Conservation (phyloP, 345 rosid genomes). For the Populus davidiana region DNA sequence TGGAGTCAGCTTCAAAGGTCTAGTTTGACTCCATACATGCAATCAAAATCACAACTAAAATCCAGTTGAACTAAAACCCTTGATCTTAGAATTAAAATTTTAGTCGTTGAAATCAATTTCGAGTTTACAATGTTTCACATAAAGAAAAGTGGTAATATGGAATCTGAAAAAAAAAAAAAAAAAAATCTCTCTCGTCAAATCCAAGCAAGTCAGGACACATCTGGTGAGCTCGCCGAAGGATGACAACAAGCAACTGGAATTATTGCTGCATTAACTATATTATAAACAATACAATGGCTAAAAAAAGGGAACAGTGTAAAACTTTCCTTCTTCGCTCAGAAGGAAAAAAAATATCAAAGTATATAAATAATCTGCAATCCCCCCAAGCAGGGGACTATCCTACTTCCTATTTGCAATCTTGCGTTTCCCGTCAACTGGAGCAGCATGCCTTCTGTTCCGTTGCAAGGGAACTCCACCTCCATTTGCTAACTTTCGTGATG, state of each 20-base stretch:
- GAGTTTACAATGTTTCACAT: constrained; percentile 3
- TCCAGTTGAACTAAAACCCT: not conserved
- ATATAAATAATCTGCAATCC: constrained; percentile 27
- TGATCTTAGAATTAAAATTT: not conserved
- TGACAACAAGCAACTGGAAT: constrained; percentile 44
- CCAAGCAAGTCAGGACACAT: constrained; percentile 26
- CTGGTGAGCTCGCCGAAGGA: constrained; percentile 11
- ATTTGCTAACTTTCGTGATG: constrained; percentile 53
- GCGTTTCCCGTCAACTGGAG: constrained; percentile 57
- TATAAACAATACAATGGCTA: constrained; percentile 28
- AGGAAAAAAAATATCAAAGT: constrained; percentile 12
- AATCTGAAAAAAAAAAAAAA: not conserved
- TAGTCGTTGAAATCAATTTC: not conserved
- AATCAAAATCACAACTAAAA: too few relatives aligned
- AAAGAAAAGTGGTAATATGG: constrained; percentile 9
- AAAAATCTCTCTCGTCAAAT: constrained; percentile 16
- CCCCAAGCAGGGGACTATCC: constrained; percentile 28
- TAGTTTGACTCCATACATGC: too few relatives aligned
- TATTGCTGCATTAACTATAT: constrained; percentile 44
- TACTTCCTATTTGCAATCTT: constrained; percentile 58
- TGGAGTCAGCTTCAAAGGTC: too few relatives aligned
- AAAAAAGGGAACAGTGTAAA: constrained; percentile 12
- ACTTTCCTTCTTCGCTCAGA: constrained; percentile 16
- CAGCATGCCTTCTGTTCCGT: constrained; percentile 52
- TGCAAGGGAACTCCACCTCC: constrained; percentile 40